Evolutionary conservation across 192 early-diverging fungal genomes (phyloP), one percentile per base, ranked within the genome.

Genomic region (Coemansia sp.): DNA sequence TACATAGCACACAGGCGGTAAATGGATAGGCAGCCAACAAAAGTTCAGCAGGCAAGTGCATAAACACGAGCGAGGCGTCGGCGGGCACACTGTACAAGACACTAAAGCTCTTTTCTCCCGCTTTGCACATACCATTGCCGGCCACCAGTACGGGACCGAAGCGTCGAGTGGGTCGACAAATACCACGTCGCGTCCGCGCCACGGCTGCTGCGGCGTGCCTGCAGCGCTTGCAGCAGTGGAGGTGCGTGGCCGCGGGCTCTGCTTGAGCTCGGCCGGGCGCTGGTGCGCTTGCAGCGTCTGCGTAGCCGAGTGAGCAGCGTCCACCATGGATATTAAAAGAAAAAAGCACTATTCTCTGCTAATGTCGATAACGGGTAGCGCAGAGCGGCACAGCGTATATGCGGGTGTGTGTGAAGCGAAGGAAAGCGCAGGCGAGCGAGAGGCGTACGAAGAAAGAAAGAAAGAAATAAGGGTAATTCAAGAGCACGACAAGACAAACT

Each of bases 101-200:
- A 35, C 7, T 35, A 7, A 7, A 5, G 32, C 32, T 2, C 7
- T 35, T 35, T 35, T n/a, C n/a, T n/a, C n/a, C n/a, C n/a, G 32
- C 32, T 9, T 31, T 37, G 14, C 4, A 8, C 74, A 62, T 68
- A 81, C 78, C 84, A 89, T 86, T 51, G 85, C 88, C 6, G 88
- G 86, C 88, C 88, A 89, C 88, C 88, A 89, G 68, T 84, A 87
- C 29, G 83, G 84, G 0, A 79, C 81, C 24, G 68, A 67, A 0
- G 73, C 24, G 67, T 89, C 88, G 25, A 87, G 85, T 9, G 88
- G 88, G 77, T 89, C 86, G 24, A 89, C 88, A 79, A 87, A 89
- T 11, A 89, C 88, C 24, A 89, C 77, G 59, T 77, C 76, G 63
- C 82, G 82, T 19, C 76, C 76, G 20, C 78, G 64, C 78, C 78